Conservation (phyloP, 2,329 filamentous ascomycete species). For the Beauveria sp. region DNA sequence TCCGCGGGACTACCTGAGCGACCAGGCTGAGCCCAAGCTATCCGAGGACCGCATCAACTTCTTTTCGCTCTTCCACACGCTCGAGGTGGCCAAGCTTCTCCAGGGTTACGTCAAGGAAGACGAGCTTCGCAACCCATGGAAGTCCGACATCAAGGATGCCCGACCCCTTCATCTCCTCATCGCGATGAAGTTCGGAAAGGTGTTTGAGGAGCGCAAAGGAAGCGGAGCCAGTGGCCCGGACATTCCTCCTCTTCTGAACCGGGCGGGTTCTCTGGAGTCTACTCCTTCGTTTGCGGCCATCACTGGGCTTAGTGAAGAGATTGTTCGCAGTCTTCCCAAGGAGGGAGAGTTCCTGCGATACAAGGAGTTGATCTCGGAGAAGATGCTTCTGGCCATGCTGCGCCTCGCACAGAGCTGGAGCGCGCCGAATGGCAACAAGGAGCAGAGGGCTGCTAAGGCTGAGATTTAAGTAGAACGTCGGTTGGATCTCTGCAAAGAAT, state of each 20-base stretch:
- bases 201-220: neutral
- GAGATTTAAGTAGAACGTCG: neutral
- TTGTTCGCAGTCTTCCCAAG: neutral
- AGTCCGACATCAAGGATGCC: neutral
- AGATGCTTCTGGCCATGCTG: neutral
- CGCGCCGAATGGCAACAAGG: neutral
- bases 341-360: neutral
- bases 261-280: neutral
- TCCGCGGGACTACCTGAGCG: neutral
- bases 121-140: neutral
- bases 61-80: neutral
- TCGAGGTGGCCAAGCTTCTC: neutral
- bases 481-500: neutral
- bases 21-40: neutral
- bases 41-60: neutral
- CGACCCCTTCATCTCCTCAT: neutral
- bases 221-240: neutral
- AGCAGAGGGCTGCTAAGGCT: neutral
- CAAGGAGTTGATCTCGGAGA: neutral
- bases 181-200: neutral
- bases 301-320: neutral
- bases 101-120: neutral
- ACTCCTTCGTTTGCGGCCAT: neutral
- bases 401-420: neutral
- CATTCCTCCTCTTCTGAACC: neutral